phyloP scores from a whole-genome alignment of 78 protist species.

The Acrasis kona region DNA sequence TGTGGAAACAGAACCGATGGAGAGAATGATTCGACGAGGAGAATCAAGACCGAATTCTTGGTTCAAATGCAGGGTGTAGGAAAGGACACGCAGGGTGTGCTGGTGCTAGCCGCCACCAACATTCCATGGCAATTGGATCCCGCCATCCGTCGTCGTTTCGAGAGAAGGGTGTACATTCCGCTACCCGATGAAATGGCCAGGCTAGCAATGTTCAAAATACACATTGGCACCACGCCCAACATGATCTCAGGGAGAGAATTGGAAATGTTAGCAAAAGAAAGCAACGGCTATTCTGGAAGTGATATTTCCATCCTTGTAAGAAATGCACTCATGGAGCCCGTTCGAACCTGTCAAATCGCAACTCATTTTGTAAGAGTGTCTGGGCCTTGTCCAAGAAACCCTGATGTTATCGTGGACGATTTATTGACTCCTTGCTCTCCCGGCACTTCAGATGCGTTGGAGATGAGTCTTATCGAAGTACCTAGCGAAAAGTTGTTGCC shows the following conservation, averaged over 20 bases:
- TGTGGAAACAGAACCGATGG: slow-evolving; percentile 65
- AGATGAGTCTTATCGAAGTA: slow-evolving; percentile 23
- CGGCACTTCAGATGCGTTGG: slow-evolving; percentile 31
- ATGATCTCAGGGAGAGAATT: slow-evolving; percentile 30
- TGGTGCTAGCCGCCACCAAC: slow-evolving; percentile 99
- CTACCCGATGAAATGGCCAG: slow-evolving; percentile 81
- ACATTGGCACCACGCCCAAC: slow-evolving; percentile 75
- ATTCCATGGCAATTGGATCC: slow-evolving; percentile 93
- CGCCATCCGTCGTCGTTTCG: slow-evolving; percentile 91
- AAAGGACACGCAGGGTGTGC: slow-evolving; percentile 69
- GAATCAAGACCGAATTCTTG: slow-evolving; percentile 97
- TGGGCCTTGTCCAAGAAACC: slow-evolving; percentile 24
- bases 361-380: slow-evolving; percentile 79
- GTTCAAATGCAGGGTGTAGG: slow-evolving; percentile 95
- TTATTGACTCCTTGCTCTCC: slow-evolving; percentile 43
- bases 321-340: slow-evolving; percentile 89
- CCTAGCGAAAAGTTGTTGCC: slow-evolving; percentile 17
- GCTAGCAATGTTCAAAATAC: slow-evolving; percentile 61
- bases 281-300: slow-evolving; percentile 85
- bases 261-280: slow-evolving; percentile 41
- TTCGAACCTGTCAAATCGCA: slow-evolving; percentile 81
- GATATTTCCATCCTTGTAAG: slow-evolving; percentile 80
- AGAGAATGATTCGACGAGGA: slow-evolving; percentile 85
- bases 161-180: slow-evolving; percentile 77
- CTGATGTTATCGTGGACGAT: not conserved